Evolutionary conservation across 192 early-diverging fungal genomes (phyloP).

Genomic region (Funneliformis mosseae): DNA sequence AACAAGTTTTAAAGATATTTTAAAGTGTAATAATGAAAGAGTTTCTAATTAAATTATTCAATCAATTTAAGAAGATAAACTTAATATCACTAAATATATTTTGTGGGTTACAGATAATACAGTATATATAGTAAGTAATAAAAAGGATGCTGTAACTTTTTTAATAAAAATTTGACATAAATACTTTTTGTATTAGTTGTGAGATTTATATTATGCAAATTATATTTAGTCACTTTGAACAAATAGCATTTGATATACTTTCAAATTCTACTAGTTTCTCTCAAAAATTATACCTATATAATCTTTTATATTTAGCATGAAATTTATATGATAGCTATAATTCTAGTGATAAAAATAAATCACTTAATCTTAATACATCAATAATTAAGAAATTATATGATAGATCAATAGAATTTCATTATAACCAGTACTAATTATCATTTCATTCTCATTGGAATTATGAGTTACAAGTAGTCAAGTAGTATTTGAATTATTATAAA

Average conservation of each 20-base stretch:
- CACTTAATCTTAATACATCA: neutral
- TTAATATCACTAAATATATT: neutral
- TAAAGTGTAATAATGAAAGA: neutral
- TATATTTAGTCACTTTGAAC: neutral
- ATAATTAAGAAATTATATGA: neutral
- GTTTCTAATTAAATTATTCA: neutral
- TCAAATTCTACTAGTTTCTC: neutral
- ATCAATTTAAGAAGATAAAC: neutral
- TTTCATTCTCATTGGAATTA: neutral
- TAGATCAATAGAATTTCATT: neutral
- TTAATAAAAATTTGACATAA: neutral
- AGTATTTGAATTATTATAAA: no score
- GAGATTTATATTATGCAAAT: constrained; percentile 13
- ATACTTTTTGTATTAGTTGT: neutral
- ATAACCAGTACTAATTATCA: no score
- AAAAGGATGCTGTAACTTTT: neutral
- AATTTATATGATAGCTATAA: neutral
- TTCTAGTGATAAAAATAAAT: constrained; percentile 3
- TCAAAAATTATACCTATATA: neutral
- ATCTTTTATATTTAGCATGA: neutral
- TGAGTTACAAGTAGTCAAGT: neutral
- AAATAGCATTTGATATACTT: neutral
- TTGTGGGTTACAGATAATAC: constrained; percentile 10
- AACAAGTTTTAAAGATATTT: neutral
- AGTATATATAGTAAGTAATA: neutral